Evolutionary conservation across 805 yeast genomes (phyloP), one percentile per base, ranked within the genome.

Genomic region (Starmerella stigmatis): DNA sequence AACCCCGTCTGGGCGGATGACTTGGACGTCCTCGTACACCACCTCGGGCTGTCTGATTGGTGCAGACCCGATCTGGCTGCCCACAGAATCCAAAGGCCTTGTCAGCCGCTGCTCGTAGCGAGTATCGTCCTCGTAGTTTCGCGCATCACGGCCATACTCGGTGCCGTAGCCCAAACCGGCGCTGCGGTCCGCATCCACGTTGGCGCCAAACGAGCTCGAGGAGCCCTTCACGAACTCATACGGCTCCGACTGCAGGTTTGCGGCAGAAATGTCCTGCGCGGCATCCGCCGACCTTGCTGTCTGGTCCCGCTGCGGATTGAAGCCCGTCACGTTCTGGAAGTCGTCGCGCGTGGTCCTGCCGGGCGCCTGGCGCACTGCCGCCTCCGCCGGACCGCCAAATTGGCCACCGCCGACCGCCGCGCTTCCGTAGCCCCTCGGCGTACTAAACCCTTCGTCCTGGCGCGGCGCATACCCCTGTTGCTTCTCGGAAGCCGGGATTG

Each of bases 151-250:
- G 13, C 22, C 27, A 13, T 21, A 34, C 38, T 34, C 38, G 11
- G 26, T n/a, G 9, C 27, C 38, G n/a, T 34, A 34, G 28, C 22
- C 38, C 11, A 13, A 34, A 3, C 38, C 38, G 10, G 38, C 8
- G 27, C 27, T 25, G 13, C 13, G 27, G 4, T 8, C 38, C 28
- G 28, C n/a, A n/a, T n/a, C n/a, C n/a, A n/a, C n/a, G 25, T 19
- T 33, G 3, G 38, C 5, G n/a, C 38, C 19, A n/a, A 22, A 34
- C 6, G 27, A 20, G 17, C 28, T 13, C 15, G 30, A 22, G 10
- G 41, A 8, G 12, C 26, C 23, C 41, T 26, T 17, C n/a, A 36
- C 30, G 13, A 34, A 13, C 38, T 46, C 50, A 33, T 43, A 46
- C 22, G 36, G 43, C n/a, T 27, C 41, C 5, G 33, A 38, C 8